Evolutionary conservation across 2,329 filamentous ascomycete species (phyloP), one percentile per base, ranked within the genome.

Genomic region (Apiospora aurea): DNA sequence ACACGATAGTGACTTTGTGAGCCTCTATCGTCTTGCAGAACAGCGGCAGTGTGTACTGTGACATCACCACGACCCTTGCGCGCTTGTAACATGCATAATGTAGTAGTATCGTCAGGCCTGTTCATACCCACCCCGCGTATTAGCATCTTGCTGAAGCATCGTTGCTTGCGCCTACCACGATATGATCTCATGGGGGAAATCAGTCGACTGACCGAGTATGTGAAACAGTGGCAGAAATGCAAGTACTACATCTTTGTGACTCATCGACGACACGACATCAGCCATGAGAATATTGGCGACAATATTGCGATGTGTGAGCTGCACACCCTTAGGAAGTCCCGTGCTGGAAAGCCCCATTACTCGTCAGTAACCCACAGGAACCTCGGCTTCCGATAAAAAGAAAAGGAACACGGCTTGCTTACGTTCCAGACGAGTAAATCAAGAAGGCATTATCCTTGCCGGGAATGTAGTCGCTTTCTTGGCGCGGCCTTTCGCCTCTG

Each of bases 201-300:
- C 16, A 57, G 14, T 14, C 51, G 51, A 26, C 51, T 57, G 18
- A 34, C 26, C 51, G 16, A 57, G 13, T 29, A 57, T 57, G 18
- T 57, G 51, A 16, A 57, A 57, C 7, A 57, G 26, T 21, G 26
- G 51, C 14, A 57, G 26, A 16, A 57, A 57, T 57, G 51, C 51
- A 21, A 57, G 26, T 16, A 57, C 26, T 34, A 57, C 26, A 57
- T 57, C 26, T 16, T 16, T 8, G 14, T 34, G 51, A 7, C 26
- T 8, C 6, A 7, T 57, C 26, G 51, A 57, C 14, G 14, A 57
- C 5, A 18, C 51, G 51, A 8, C 51, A 8, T 57, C 51, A 26
- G 51, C 26, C 51, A 57, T 57, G 51, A 57, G 14, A 16, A 57
- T 34, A 57, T 57, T 57, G 26, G 51, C 26, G 51, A 57, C 51